phyloP scores from a whole-genome alignment of 768 basidiomycete species.

The Epithele typhae region DNA sequence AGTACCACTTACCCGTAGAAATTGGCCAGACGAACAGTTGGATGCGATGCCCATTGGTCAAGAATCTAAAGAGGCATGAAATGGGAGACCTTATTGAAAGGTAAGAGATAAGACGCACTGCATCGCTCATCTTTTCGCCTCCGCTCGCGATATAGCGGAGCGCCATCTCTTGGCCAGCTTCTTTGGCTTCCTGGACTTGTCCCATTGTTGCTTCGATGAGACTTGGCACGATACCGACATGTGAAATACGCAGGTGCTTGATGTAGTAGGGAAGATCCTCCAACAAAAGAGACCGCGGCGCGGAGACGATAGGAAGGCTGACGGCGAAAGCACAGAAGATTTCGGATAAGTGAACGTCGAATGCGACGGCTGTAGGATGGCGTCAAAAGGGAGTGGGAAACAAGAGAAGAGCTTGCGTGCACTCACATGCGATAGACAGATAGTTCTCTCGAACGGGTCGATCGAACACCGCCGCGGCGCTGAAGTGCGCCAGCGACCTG shows the following conservation, averaged over 20 bases:
- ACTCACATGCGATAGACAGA: conserved; percentile 40
- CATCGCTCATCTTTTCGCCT: conserved; percentile 50
- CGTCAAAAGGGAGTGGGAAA: conserved; percentile 3
- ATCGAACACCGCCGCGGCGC: conserved; percentile 20
- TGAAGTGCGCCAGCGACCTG: conserved; percentile 23
- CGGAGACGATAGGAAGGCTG: conserved; percentile 42
- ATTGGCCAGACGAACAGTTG: conserved; percentile 41
- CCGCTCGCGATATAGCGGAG: conserved; percentile 45
- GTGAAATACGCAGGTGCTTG: conserved; percentile 37
- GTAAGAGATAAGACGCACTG: conserved; percentile 28
- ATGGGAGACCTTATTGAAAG: background rate
- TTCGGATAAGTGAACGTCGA: conserved; percentile 48
- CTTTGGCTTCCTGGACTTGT: conserved; percentile 25
- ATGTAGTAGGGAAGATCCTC: conserved; percentile 41
- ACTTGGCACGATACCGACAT: conserved; percentile 49
- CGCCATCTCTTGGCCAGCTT: conserved; percentile 24
- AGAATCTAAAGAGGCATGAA: conserved; percentile 25
- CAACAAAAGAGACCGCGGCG: conserved; percentile 33
- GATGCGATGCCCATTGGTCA: conserved; percentile 45
- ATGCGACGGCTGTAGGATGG: conserved; percentile 39
- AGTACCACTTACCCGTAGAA: conserved; percentile 38
- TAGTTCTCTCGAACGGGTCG: conserved; percentile 12
- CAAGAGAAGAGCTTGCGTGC: background rate
- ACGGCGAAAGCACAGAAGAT: conserved; percentile 37
- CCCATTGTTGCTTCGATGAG: conserved; percentile 46